phyloP scores from a whole-genome alignment of 225 moss, liverwort and hornwort genomes.

The Physcomitrium patens region DNA sequence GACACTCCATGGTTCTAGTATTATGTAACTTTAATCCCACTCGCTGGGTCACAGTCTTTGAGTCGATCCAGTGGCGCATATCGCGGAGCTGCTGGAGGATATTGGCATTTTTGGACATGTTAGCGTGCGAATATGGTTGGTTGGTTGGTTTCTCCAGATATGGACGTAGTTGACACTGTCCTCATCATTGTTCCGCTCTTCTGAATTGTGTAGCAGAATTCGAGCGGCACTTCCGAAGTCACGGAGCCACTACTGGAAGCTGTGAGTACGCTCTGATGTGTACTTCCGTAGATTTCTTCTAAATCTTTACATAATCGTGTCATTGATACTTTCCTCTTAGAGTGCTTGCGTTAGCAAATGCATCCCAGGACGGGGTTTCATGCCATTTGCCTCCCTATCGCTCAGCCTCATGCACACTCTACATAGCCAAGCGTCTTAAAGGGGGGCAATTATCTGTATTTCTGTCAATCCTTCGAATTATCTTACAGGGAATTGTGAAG shows the following conservation, averaged over 20 bases:
- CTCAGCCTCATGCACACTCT: too few species aligned
- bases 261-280: neutral
- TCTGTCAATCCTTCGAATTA: too few species aligned
- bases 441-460: too few species aligned
- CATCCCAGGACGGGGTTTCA: neutral
- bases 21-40: neutral
- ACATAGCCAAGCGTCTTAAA: too few species aligned
- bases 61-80: neutral
- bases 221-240: conserved; percentile 5
- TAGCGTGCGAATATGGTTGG: neutral
- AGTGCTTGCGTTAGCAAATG: neutral
- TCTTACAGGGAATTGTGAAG: too few species aligned
- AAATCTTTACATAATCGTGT: neutral
- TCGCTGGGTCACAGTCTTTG: neutral
- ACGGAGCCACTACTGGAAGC: conserved; percentile 2
- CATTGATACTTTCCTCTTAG: neutral
- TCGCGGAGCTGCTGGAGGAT: neutral
- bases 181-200: neutral
- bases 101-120: too few species aligned
- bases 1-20: neutral
- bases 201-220: neutral
- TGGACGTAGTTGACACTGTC: neutral
- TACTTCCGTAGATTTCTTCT: neutral
- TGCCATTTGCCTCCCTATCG: neutral
- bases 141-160: neutral